Conservation (phyloP, 2,329 filamentous ascomycete species). For the Cordyceps pruinosa region DNA sequence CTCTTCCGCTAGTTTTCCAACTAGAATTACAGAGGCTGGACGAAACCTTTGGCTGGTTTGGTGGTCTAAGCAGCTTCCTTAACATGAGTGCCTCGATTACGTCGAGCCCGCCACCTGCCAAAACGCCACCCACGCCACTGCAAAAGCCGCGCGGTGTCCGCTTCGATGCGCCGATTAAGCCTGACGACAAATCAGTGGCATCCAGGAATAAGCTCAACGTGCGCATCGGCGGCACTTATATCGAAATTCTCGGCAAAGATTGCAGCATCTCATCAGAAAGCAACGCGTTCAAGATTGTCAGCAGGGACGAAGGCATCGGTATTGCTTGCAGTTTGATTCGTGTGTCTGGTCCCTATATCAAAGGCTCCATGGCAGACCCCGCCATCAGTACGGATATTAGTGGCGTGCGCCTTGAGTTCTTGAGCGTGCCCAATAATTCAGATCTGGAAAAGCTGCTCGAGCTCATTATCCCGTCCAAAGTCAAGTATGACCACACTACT, state of each 20-base stretch:
- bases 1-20: slow-evolving; percentile 67
- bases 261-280: slow-evolving; percentile 70
- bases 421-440: slow-evolving; percentile 63
- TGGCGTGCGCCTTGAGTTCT: slow-evolving; percentile 65
- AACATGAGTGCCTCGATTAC: slow-evolving; percentile 81
- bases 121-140: slow-evolving; percentile 27
- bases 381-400: slow-evolving; percentile 57
- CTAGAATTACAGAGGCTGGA: slow-evolving; percentile 77
- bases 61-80: slow-evolving; percentile 83
- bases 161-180: slow-evolving; percentile 47
- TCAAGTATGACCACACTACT: slow-evolving; percentile 76
- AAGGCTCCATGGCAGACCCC: slow-evolving; percentile 45
- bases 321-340: slow-evolving; percentile 70
- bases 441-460: slow-evolving; percentile 79
- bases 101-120: slow-evolving; percentile 53
- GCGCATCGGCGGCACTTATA: slow-evolving; percentile 66
- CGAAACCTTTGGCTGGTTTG: slow-evolving; percentile 81
- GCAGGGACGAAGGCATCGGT: slow-evolving; percentile 64
- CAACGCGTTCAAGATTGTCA: slow-evolving; percentile 74
- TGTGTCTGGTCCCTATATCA: slow-evolving; percentile 62
- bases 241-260: slow-evolving; percentile 70
- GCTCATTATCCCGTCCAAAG: slow-evolving; percentile 83
- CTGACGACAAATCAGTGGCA: slow-evolving; percentile 38
- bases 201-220: slow-evolving; percentile 64
- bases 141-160: slow-evolving; percentile 49